Conservation (phyloP, 805 yeast genomes). For the Saccharomycopsis sp. region DNA sequence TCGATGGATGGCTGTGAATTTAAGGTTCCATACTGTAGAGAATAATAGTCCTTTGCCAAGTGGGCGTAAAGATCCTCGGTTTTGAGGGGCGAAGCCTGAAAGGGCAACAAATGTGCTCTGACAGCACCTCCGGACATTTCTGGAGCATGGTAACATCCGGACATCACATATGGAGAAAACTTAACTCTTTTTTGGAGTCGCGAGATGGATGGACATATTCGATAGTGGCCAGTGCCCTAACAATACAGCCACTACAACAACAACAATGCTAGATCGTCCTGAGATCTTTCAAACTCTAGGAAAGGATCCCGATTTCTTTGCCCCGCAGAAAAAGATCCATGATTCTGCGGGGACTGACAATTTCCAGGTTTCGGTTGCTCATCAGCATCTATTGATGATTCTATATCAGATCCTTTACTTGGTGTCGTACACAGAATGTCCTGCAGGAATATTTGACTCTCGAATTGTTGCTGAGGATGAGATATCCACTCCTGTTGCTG, state of each 20-base stretch:
- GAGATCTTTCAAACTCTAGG: constrained; percentile 17
- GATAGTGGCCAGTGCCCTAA: no score
- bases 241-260: background rate
- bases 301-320: constrained; percentile 23
- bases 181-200: no score
- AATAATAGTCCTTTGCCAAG: background rate
- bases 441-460: constrained; percentile 24
- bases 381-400: constrained; percentile 33
- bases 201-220: no score
- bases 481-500: background rate
- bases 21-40: no score
- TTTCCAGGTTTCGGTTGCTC: constrained; percentile 42
- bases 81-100: background rate
- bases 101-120: background rate
- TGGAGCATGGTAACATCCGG: no score
- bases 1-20: background rate
- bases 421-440: constrained; percentile 33
- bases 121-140: no score
- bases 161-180: background rate
- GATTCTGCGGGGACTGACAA: constrained; percentile 35
- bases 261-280: constrained; percentile 17
- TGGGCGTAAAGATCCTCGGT: background rate
- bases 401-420: constrained; percentile 34
- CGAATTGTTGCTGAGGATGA: constrained; percentile 24
- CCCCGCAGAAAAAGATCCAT: constrained; percentile 41